A percentile compares a stretch with the other conserved stretches of the same genome.
These are phyloP conservation scores for Poterioochromonas sp. DNA, from an alignment of 352 stramenopile genomes.

Conservation along the genomic window DNA sequence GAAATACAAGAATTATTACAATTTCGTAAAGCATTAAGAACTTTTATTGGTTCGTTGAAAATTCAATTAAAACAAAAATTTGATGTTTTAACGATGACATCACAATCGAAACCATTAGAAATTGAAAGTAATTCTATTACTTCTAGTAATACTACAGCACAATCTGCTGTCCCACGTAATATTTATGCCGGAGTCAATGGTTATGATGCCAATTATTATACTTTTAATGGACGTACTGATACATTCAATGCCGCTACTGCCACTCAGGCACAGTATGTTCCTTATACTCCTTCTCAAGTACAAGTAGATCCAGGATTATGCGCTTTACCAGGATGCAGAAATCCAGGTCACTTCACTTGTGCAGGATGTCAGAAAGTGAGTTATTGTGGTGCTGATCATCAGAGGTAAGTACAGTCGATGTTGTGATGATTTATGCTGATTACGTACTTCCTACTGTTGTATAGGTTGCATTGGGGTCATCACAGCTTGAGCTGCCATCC, in stretches of 20 bases:
- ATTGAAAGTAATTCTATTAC: neutral
- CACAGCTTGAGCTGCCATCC: neutral
- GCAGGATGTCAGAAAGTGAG: neutral
- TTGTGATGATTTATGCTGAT: neutral
- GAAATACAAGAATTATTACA: neutral
- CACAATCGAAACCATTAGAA: neutral
- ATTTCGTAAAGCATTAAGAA: neutral
- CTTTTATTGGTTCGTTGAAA: neutral
- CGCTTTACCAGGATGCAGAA: neutral
- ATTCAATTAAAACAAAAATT: slow-evolving; percentile 10
- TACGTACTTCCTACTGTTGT: neutral
- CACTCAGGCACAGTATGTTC: neutral
- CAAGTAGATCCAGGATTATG: neutral
- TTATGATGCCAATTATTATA: neutral
- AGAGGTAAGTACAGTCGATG: neutral
- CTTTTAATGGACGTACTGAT: neutral
- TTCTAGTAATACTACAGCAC: neutral
- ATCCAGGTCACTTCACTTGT: neutral
- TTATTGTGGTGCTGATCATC: slow-evolving; percentile 23
- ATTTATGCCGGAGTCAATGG: neutral
- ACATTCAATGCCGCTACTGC: neutral
- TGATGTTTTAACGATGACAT: neutral
- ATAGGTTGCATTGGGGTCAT: neutral
- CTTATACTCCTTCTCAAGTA: no score
- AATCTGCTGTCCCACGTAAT: neutral